Evolutionary conservation across 2,329 filamentous ascomycete species (phyloP).

Genomic region (Aspergillus ochraceus): DNA sequence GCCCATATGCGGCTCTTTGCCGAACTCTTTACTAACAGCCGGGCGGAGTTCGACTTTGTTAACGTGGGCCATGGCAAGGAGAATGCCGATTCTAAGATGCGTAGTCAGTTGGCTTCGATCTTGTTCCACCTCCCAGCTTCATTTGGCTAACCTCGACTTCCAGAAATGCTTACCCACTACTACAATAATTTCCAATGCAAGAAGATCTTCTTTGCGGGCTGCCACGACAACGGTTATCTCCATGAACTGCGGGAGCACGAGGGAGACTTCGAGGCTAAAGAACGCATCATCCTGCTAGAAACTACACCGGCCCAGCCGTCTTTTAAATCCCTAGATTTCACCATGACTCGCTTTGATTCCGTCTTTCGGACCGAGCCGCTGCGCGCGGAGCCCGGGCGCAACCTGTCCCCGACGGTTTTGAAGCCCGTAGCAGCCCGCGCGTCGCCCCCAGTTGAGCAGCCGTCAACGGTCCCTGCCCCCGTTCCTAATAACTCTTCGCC

Average conservation of each 20-base stretch:
- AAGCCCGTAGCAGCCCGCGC: not conserved
- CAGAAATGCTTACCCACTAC: conserved; percentile 13
- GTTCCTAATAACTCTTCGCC: not conserved
- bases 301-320: conserved; percentile 12
- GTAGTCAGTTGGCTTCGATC: conserved; percentile 1
- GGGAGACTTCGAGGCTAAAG: not conserved
- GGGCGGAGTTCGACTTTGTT: conserved; percentile 13
- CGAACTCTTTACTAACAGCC: conserved; percentile 12
- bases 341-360: conserved; percentile 4
- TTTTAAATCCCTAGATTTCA: conserved; percentile 2
- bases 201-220: conserved; percentile 18
- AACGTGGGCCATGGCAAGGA: conserved; percentile 11
- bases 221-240: conserved; percentile 14
- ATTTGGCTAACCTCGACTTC: too few species aligned
- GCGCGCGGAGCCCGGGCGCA: not conserved
- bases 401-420: not conserved
- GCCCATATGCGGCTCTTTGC: conserved; percentile 9
- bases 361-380: conserved; percentile 6
- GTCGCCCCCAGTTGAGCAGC: not conserved
- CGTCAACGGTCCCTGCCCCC: not conserved
- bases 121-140: too few species aligned
- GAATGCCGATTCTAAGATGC: conserved; percentile 14
- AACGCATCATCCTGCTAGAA: conserved; percentile 13
- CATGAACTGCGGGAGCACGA: conserved; percentile 11
- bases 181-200: conserved; percentile 16